phyloP scores from a whole-genome alignment of 1,284 basidiomycete species.

The Phellopilus nigrolimitatus region DNA sequence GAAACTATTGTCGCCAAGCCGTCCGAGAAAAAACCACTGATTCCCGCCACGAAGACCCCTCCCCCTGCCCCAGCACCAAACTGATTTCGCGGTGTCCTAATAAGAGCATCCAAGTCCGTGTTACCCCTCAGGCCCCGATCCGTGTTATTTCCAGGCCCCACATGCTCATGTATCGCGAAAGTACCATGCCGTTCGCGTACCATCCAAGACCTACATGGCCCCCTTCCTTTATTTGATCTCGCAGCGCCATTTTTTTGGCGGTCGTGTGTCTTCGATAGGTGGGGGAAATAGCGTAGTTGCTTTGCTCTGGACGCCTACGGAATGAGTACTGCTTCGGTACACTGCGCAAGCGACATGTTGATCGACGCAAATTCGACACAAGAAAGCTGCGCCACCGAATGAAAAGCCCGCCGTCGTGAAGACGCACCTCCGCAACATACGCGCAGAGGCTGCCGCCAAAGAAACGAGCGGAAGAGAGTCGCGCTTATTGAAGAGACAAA shows the following conservation, averaged over 20 bases:
- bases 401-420: no score
- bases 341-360: no score
- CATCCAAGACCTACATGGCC: slow-evolving; percentile 57
- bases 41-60: slow-evolving; percentile 45
- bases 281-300: slow-evolving; percentile 78
- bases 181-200: slow-evolving; percentile 70
- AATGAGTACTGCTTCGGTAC: slow-evolving; percentile 52
- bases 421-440: no score
- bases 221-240: slow-evolving; percentile 32
- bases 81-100: slow-evolving; percentile 60
- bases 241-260: slow-evolving; percentile 33
- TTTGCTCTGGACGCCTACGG: slow-evolving; percentile 49
- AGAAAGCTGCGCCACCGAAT: no score
- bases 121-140: slow-evolving; percentile 51
- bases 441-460: no score
- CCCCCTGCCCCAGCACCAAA: slow-evolving; percentile 39
- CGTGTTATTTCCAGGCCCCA: no score
- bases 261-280: slow-evolving; percentile 61
- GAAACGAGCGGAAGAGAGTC: no score
- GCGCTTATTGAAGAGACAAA: no score
- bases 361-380: no score
- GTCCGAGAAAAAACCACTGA: slow-evolving; percentile 54
- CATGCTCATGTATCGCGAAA: slow-evolving; percentile 73
- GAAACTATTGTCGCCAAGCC: slow-evolving; percentile 61
- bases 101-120: slow-evolving; percentile 72